A percentile compares a stretch with the other conserved stretches of the same genome.
These are phyloP conservation scores for Alternaria incomplexa DNA, from an alignment of 2,329 filamentous ascomycete species.

Conservation along the genomic window DNA sequence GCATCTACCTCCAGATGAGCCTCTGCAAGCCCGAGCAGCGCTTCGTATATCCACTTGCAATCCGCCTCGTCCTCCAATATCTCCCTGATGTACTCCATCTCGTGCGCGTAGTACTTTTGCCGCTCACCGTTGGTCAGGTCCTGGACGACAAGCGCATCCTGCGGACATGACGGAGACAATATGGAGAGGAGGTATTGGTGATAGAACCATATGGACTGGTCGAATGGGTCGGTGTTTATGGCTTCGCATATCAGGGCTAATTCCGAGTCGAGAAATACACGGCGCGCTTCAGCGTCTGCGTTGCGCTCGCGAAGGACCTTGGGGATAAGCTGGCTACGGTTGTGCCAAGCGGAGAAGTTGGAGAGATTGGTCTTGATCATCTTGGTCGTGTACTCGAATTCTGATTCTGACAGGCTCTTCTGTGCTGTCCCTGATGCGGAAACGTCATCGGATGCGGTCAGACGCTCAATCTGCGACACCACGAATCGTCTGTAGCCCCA, in stretches of 20 bases:
- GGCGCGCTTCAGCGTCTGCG: conserved; percentile 68
- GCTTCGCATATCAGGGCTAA: conserved; percentile 76
- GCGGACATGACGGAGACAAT: conserved; percentile 56
- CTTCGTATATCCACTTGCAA: conserved; percentile 90
- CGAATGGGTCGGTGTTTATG: conserved; percentile 87
- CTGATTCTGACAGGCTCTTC: conserved; percentile 72
- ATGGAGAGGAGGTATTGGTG: conserved; percentile 85
- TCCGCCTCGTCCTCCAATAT: conserved; percentile 70
- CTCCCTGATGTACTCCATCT: conserved; percentile 77
- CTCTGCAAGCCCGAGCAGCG: conserved; percentile 76
- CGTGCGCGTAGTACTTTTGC: conserved; percentile 68
- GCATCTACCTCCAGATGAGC: conserved; percentile 61
- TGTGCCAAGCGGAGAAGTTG: conserved; percentile 98
- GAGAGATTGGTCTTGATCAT: conserved; percentile 87
- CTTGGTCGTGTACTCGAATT: conserved; percentile 88
- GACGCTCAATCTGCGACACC: conserved; percentile 74
- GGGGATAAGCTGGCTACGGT: conserved; percentile 82
- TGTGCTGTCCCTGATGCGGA: not conserved
- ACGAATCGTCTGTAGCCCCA: conserved; percentile 90
- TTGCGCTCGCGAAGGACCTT: conserved; percentile 73
- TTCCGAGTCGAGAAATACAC: conserved; percentile 76
- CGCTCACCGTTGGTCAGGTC: conserved; percentile 68
- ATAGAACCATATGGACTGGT: conserved; percentile 97
- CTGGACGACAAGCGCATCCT: conserved; percentile 66
- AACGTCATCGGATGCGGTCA: conserved; percentile 19